Conservation (phyloP, 176 grass and related monocot species). For the Musa itinerans region DNA sequence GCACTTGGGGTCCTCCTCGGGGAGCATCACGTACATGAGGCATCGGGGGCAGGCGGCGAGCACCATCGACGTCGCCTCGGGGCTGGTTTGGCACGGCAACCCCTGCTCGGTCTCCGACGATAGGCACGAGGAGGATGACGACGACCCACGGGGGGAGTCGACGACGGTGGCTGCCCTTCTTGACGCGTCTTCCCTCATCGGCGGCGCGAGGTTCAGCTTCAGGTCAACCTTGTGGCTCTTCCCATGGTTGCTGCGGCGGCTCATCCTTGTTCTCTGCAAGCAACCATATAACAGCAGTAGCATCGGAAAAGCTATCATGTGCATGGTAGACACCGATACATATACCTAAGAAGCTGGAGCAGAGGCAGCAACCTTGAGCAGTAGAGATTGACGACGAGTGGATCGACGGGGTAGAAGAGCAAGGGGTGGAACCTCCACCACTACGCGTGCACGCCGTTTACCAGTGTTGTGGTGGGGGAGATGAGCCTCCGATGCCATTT, state of each 20-base stretch:
- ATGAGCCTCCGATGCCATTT: no score
- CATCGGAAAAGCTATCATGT: no score
- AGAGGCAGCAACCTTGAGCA: no score
- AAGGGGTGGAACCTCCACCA: no score
- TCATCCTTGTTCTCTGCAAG: constrained; percentile 23
- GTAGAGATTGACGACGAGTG: no score
- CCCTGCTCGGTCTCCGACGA: constrained; percentile 65
- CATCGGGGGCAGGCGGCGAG: constrained; percentile 58
- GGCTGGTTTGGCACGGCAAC: constrained; percentile 61
- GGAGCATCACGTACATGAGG: constrained; percentile 98
- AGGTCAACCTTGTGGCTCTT: constrained; percentile 51
- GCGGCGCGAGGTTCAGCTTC: constrained; percentile 62
- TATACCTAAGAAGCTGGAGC: no score
- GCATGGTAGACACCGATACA: no score
- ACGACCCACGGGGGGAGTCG: constrained; percentile 32
- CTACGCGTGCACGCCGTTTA: no score
- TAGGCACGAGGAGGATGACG: constrained; percentile 56
- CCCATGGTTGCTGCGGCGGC: constrained; percentile 44
- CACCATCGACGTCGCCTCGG: constrained; percentile 62
- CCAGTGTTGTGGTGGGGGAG: no score
- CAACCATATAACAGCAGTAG: no score
- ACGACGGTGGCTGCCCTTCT: constrained; percentile 25
- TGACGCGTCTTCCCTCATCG: constrained; percentile 30
- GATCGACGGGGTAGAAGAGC: no score
- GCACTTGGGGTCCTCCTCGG: constrained; percentile 66